These are phyloP conservation scores for Prorocentrum cordatum DNA, from an alignment of 169 alveolate genomes.

Conservation along the genomic window DNA sequence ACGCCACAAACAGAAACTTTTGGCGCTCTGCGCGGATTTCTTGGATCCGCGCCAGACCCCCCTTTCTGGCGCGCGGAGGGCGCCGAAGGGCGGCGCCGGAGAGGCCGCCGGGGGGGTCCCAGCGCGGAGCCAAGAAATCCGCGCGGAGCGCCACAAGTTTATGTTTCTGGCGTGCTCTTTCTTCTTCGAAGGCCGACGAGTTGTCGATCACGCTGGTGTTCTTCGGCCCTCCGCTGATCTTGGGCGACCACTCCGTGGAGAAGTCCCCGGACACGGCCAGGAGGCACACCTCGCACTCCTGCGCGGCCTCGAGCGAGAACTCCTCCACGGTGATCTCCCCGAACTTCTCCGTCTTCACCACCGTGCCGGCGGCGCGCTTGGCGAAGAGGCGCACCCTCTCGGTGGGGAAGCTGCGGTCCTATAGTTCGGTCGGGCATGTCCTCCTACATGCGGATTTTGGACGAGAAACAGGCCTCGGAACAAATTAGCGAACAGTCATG, in stretches of 20 bases:
- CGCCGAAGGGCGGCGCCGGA: too few relatives aligned
- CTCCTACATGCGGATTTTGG: too few relatives aligned
- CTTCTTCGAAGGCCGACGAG: slow-evolving; percentile 33
- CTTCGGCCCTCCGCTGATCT: slow-evolving; percentile 59
- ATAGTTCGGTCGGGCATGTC: background rate
- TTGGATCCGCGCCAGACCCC: too few relatives aligned
- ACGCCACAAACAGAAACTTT: too few relatives aligned
- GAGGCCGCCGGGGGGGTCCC: too few relatives aligned
- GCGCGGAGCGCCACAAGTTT: too few relatives aligned
- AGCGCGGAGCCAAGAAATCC: too few relatives aligned
- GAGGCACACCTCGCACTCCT: slow-evolving; percentile 56
- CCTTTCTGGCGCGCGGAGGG: too few relatives aligned
- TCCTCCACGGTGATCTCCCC: slow-evolving; percentile 47
- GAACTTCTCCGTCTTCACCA: slow-evolving; percentile 1
- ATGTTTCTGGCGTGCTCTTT: too few relatives aligned
- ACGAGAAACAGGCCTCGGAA: too few relatives aligned
- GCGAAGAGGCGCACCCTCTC: slow-evolving; percentile 56
- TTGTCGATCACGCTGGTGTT: slow-evolving; percentile 54
- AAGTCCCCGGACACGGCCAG: slow-evolving; percentile 64
- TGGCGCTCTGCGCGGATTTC: too few relatives aligned
- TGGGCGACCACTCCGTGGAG: slow-evolving; percentile 28
- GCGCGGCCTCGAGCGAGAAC: slow-evolving; percentile 36
- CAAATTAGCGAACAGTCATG: too few relatives aligned
- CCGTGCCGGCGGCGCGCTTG: slow-evolving; percentile 34
- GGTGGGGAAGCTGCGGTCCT: slow-evolving; percentile 26